These are phyloP conservation scores for Globisporangium nagaii DNA, from an alignment of 352 stramenopile genomes.

Conservation along the genomic window DNA sequence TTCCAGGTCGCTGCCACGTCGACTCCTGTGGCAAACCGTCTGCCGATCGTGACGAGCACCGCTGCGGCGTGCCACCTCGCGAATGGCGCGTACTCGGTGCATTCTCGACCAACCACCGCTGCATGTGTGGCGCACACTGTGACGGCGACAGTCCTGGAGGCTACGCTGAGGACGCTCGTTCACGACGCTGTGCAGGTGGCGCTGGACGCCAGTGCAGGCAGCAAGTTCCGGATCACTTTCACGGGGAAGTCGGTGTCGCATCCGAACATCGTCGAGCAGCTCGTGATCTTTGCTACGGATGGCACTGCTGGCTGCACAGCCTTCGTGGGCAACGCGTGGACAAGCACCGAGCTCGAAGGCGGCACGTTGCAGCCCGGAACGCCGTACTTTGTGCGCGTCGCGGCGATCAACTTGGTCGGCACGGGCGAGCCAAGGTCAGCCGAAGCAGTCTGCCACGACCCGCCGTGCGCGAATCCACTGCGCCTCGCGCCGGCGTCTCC, in stretches of 20 bases:
- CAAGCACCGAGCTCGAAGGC: conserved; percentile 69
- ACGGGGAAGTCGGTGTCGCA: conserved; percentile 44
- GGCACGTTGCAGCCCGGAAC: conserved; percentile 69
- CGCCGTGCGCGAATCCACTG: conserved; percentile 37
- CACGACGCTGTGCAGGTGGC: conserved; percentile 56
- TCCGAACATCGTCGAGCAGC: conserved; percentile 22
- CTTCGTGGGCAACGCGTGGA: conserved; percentile 58
- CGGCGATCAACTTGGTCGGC: conserved; percentile 86
- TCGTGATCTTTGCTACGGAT: conserved; percentile 46
- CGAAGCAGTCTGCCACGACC: conserved; percentile 42
- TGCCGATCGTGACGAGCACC: conserved; percentile 33
- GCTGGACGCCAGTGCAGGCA: conserved; percentile 43
- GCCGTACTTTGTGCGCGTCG: conserved; percentile 88
- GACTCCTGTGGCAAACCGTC: conserved; percentile 20
- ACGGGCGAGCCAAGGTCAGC: conserved; percentile 46
- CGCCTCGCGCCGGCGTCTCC: conserved; percentile 53
- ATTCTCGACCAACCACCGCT: conserved; percentile 37
- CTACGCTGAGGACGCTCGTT: conserved; percentile 35
- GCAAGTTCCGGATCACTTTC: conserved; percentile 88
- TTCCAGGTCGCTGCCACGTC: conserved; percentile 48
- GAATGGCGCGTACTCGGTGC: conserved; percentile 37
- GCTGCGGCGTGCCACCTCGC: conserved; percentile 27
- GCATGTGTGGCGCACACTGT: conserved; percentile 39
- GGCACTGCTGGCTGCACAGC: conserved; percentile 46
- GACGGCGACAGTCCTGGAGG: conserved; percentile 17